Conservation (phyloP, 2,329 filamentous ascomycete species). For the Penicillium concentricum region DNA sequence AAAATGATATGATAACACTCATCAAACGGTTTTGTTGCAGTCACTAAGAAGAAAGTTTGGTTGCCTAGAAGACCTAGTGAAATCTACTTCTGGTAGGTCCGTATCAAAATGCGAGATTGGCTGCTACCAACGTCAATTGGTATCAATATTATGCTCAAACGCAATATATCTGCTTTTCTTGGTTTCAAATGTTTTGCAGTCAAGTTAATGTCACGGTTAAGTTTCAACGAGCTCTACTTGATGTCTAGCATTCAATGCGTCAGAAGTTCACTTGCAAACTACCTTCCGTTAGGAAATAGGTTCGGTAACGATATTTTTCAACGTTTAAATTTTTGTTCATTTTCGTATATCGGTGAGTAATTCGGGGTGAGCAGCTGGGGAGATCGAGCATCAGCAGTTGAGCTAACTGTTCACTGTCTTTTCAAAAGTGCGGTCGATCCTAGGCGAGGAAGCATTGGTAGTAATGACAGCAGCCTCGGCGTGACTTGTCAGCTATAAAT, state of each 20-base stretch:
- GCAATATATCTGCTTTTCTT: neutral
- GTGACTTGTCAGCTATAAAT: neutral
- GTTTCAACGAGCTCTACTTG: neutral
- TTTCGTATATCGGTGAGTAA: neutral
- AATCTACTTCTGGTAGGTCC: neutral
- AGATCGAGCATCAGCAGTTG: neutral
- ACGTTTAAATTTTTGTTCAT: neutral
- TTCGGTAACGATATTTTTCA: neutral
- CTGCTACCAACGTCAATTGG: neutral
- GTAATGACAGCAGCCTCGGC: neutral
- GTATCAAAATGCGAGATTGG: neutral
- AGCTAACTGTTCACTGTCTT: neutral
- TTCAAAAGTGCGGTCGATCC: neutral
- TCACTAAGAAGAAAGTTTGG: neutral
- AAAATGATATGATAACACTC: neutral
- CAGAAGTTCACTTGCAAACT: neutral
- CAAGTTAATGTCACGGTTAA: neutral
- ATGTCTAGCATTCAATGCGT: neutral
- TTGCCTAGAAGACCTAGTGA: neutral
- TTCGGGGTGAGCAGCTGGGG: neutral
- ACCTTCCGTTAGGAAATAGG: neutral
- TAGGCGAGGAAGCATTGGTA: neutral
- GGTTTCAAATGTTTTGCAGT: neutral
- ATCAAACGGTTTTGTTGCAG: neutral
- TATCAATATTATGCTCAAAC: neutral